Conservation (phyloP, 768 basidiomycete genomes). For the Rhizopogon sp. region DNA sequence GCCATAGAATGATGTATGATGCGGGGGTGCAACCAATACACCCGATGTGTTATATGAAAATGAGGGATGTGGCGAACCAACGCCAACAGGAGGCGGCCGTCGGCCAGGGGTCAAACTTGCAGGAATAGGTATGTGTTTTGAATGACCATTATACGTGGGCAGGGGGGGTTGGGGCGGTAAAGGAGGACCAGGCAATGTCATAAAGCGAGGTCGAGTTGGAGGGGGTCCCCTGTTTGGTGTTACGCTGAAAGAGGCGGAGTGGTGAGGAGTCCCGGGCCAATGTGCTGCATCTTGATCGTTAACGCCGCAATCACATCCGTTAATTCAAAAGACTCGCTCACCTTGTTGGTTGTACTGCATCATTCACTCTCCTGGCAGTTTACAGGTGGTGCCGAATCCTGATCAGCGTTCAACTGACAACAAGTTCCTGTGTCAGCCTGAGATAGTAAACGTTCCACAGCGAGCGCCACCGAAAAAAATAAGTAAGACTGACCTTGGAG, state of each 20-base stretch:
- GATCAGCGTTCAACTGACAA: background rate
- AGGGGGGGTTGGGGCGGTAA: background rate
- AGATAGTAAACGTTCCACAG: too few species aligned
- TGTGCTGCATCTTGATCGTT: slow-evolving; percentile 10
- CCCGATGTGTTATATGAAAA: slow-evolving; percentile 8
- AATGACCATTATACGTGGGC: background rate
- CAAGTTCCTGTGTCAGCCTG: background rate
- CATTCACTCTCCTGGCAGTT: background rate
- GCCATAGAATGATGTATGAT: slow-evolving; percentile 20
- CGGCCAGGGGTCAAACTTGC: slow-evolving; percentile 19
- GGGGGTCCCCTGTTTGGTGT: slow-evolving; percentile 1
- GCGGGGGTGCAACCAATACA: background rate
- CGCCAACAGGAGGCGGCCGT: slow-evolving; percentile 15
- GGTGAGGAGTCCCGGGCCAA: slow-evolving; percentile 11
- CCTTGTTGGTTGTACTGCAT: slow-evolving; percentile 30
- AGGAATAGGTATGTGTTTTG: slow-evolving; percentile 12
- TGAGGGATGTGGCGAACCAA: background rate
- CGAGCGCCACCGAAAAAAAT: background rate
- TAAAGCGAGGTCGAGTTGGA: slow-evolving; percentile 15
- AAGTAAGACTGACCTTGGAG: background rate
- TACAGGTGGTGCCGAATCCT: background rate
- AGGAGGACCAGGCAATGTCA: slow-evolving; percentile 13
- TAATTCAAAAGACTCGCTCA: slow-evolving; percentile 3
- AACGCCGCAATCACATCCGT: background rate
- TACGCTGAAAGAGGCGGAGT: slow-evolving; percentile 14